Percentiles rank a stretch among this genome's conserved stretches.
These are phyloP conservation scores for Boehmeria nivea DNA, from an alignment of 306 rosid species.

Conservation along the genomic window DNA sequence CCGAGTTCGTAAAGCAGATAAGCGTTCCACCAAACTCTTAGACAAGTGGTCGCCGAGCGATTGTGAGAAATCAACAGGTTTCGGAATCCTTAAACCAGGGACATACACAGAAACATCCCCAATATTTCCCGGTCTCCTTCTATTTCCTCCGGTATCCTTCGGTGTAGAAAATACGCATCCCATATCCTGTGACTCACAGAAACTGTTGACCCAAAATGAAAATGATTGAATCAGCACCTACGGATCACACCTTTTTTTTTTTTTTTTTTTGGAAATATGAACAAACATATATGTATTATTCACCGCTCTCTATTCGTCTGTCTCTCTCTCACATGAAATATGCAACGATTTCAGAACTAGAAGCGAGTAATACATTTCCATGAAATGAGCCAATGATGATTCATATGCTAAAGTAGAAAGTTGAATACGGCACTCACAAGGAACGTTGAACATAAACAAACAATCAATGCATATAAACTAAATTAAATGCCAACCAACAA, in stretches of 20 bases:
- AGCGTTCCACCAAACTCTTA: slow-evolving; percentile 71
- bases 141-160: slow-evolving; percentile 68
- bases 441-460: slow-evolving; percentile 35
- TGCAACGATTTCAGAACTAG: too few species aligned
- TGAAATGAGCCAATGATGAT: slow-evolving; percentile 19
- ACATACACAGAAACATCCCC: slow-evolving; percentile 94
- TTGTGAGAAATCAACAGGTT: slow-evolving; percentile 80
- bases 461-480: slow-evolving; percentile 35
- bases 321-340: slow-evolving; percentile 12
- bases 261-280: too few species aligned
- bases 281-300: neutral
- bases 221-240: slow-evolving; percentile 28
- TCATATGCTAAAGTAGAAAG: slow-evolving; percentile 21
- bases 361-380: slow-evolving; percentile 17
- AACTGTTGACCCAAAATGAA: slow-evolving; percentile 33
- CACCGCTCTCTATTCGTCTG: neutral
- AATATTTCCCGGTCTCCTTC: slow-evolving; percentile 85
- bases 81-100: slow-evolving; percentile 93
- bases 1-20: slow-evolving; percentile 83
- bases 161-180: slow-evolving; percentile 79
- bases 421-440: slow-evolving; percentile 28
- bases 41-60: slow-evolving; percentile 67
- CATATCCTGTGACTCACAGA: slow-evolving; percentile 48
- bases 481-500: slow-evolving; percentile 62
- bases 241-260: slow-evolving; percentile 12